Evolutionary conservation across 2,329 filamentous ascomycete genomes (phyloP).

Genomic region (Coniochaeta sp.): DNA sequence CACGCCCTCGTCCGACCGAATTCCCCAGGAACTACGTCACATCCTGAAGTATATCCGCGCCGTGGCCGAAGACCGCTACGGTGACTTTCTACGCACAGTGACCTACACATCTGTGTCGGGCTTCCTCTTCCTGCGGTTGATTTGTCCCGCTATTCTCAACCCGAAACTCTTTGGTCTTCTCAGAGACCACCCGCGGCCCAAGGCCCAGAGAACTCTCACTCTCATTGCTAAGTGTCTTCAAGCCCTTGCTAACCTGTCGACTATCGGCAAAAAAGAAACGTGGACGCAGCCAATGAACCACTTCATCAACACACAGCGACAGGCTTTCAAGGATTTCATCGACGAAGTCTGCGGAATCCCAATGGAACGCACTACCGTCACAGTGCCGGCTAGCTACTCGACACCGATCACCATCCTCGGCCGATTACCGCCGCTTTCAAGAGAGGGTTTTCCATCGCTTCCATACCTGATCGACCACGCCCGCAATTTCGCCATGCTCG

Average conservation of each 20-base stretch:
- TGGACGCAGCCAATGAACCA: constrained; percentile 99
- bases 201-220: constrained; percentile 80
- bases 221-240: constrained; percentile 90
- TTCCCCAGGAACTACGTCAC: constrained; percentile 74
- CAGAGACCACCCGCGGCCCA: constrained; percentile 71
- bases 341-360: constrained; percentile 81
- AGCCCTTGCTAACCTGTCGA: constrained; percentile 82
- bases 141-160: constrained; percentile 92
- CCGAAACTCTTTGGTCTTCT: constrained; percentile 88
- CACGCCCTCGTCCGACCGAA: constrained; percentile 61
- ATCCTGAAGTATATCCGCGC: constrained; percentile 88
- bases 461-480: constrained; percentile 90
- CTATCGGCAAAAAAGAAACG: constrained; percentile 89
- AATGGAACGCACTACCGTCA: constrained; percentile 53
- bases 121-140: constrained; percentile 89
- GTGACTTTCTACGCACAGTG: constrained; percentile 83
- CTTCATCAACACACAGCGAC: constrained; percentile 68
- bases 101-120: constrained; percentile 92
- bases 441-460: constrained; percentile 87
- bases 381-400: constrained; percentile 75
- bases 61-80: constrained; percentile 90
- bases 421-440: constrained; percentile 69
- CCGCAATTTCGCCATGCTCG: constrained; percentile 74
- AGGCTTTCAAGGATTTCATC: constrained; percentile 79
- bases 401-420: constrained; percentile 87